Conservation (phyloP, 345 rosid genomes). For the Hibiscus trionum region DNA sequence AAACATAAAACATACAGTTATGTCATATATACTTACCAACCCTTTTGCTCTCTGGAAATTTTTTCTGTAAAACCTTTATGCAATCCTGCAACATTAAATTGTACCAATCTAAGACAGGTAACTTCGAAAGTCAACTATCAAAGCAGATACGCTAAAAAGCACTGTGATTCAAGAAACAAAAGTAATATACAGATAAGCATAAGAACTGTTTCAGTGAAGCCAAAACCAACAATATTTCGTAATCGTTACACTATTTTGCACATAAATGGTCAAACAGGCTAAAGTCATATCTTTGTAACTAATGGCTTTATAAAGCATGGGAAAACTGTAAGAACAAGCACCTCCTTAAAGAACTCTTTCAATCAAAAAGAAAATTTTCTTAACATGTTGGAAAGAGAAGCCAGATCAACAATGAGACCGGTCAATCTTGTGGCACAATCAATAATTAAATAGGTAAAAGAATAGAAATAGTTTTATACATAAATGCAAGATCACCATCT, state of each 20-base stretch:
- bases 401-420: not conserved
- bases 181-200: not conserved
- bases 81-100: conserved; percentile 51
- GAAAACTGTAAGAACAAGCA: conserved; percentile 3
- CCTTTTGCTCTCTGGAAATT: conserved; percentile 89
- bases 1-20: not conserved
- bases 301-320: not conserved
- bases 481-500: not conserved
- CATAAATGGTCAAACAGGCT: not conserved
- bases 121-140: not conserved
- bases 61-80: conserved; percentile 60
- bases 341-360: not conserved
- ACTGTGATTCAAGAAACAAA: not conserved
- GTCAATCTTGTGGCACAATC: not conserved
- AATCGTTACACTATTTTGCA: not conserved
- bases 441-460: not conserved
- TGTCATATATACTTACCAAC: conserved; percentile 57
- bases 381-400: not conserved
- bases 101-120: conserved; percentile 3
- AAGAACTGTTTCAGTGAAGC: not conserved
- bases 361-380: not conserved
- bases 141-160: not conserved
- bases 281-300: conserved; percentile 3
- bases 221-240: not conserved
- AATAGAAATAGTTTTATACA: not conserved